phyloP scores from a whole-genome alignment of 129 eudicot genomes.

The Centella asiatica region DNA sequence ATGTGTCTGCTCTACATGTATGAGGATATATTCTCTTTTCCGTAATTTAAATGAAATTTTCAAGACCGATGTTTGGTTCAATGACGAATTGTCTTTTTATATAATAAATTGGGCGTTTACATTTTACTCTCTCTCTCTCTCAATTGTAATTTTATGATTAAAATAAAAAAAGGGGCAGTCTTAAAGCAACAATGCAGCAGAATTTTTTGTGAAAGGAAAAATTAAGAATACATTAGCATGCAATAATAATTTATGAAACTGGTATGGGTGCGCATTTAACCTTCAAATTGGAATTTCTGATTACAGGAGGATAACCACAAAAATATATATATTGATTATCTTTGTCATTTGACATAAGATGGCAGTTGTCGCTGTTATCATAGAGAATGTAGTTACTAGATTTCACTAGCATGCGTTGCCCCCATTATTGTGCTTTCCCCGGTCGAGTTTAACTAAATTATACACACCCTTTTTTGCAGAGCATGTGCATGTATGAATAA shows the following conservation, averaged over 20 bases:
- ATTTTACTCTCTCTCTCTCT: background rate
- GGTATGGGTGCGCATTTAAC: background rate
- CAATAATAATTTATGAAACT: background rate
- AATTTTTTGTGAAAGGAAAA: background rate
- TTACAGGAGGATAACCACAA: background rate
- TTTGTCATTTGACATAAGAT: background rate
- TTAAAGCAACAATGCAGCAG: background rate
- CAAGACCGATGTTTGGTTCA: no score
- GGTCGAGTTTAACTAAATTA: background rate
- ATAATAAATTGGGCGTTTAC: no score
- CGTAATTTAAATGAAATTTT: no score
- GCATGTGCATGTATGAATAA: background rate
- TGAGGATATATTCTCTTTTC: no score
- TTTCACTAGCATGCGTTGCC: background rate
- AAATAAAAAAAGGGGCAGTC: background rate
- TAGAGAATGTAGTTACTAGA: background rate
- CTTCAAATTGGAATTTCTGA: background rate
- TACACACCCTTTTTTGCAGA: background rate
- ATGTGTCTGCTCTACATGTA: no score
- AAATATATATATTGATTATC: background rate
- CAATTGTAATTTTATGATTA: background rate
- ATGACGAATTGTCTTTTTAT: no score
- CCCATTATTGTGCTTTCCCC: background rate
- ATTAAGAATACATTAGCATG: no score
- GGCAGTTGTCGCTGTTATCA: background rate